Conservation (phyloP, 2,329 filamentous ascomycete genomes). For the Nemania abortiva region DNA sequence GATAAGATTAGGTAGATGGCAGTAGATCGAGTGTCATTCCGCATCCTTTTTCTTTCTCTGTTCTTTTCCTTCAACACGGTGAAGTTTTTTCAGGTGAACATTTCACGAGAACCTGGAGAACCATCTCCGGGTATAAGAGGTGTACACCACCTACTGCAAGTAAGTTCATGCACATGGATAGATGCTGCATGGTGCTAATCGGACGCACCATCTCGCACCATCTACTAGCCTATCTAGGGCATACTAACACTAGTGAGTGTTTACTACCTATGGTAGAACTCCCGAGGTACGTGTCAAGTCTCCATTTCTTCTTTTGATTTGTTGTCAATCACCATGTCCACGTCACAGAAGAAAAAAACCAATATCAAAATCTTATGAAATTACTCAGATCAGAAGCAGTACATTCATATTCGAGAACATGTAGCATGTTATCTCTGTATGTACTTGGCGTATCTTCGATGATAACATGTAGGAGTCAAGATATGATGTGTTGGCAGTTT, state of each 20-base stretch:
- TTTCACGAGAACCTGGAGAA: not conserved
- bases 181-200: conserved; percentile 24
- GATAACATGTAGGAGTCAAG: not conserved
- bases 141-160: not conserved
- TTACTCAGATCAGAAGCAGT: no score
- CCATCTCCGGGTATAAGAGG: not conserved
- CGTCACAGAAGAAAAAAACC: conserved; percentile 6
- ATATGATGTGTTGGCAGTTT: not conserved
- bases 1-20: no score
- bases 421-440: not conserved
- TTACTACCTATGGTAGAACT: not conserved
- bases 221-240: not conserved
- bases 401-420: not conserved
- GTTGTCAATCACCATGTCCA: conserved; percentile 11
- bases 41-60: no score
- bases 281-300: conserved; percentile 24
- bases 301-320: conserved; percentile 8
- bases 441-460: not conserved
- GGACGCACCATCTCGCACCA: conserved; percentile 18
- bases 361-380: not conserved
- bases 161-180: conserved; percentile 31
- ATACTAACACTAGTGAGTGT: not conserved
- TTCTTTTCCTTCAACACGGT: no score
- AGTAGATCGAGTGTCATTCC: no score
- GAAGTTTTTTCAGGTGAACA: no score